A percentile compares a stretch with the other conserved stretches of the same genome.
phyloP scores from a whole-genome alignment of 805 yeast species.

The Ascoidea asiatica region DNA sequence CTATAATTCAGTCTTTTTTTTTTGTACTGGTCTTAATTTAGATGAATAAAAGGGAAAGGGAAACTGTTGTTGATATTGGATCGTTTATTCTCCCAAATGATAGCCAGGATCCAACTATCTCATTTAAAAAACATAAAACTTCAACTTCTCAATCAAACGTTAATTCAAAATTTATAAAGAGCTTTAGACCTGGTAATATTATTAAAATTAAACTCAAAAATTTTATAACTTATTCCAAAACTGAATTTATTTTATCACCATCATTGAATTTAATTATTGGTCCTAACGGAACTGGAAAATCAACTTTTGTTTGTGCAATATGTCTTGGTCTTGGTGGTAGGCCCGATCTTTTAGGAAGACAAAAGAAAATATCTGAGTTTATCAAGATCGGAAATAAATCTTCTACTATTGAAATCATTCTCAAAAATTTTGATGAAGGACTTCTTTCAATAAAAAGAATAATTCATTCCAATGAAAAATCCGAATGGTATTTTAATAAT shows the following conservation, averaged over 20 bases:
- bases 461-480: slow-evolving; percentile 19
- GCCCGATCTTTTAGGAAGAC: slow-evolving; percentile 60
- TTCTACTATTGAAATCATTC: slow-evolving; percentile 35
- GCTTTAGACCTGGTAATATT: slow-evolving; percentile 29
- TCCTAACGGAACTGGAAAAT: slow-evolving; percentile 94
- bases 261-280: slow-evolving; percentile 85
- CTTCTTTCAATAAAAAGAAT: slow-evolving; percentile 24
- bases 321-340: slow-evolving; percentile 82
- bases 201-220: slow-evolving; percentile 38
- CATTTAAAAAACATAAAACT: too few species aligned
- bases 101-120: too few species aligned
- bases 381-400: slow-evolving; percentile 50
- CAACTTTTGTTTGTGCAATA: slow-evolving; percentile 85
- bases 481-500: slow-evolving; percentile 40
- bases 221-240: slow-evolving; percentile 56
- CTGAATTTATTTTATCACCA: slow-evolving; percentile 74
- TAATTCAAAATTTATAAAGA: too few species aligned
- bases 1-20: too few species aligned
- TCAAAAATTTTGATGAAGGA: slow-evolving; percentile 25
- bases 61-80: too few species aligned
- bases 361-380: slow-evolving; percentile 44
- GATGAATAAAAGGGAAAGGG: too few species aligned
- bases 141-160: too few species aligned
- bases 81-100: too few species aligned
- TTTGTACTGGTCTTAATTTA: too few species aligned